Evolutionary conservation across 1,139 yeast genomes (phyloP).

Genomic region (Pichiaceae sp.): DNA sequence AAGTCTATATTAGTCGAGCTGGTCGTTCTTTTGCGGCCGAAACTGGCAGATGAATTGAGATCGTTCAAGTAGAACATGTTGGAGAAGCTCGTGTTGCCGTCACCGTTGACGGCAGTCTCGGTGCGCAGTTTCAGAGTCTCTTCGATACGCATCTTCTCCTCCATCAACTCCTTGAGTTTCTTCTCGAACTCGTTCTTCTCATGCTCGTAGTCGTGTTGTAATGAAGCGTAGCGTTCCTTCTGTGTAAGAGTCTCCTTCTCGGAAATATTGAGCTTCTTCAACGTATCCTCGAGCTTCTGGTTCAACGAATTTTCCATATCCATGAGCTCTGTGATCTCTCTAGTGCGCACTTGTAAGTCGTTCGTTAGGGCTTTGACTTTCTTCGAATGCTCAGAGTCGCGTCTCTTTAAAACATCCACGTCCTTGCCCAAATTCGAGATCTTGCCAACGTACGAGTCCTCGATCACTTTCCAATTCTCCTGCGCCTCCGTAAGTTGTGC

Average conservation of each 20-base stretch:
- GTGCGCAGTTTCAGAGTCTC: slow-evolving; percentile 9
- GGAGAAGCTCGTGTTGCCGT: slow-evolving; percentile 1
- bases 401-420: slow-evolving; percentile 20
- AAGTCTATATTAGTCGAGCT: slow-evolving; percentile 12
- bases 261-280: slow-evolving; percentile 4
- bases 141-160: slow-evolving; percentile 18
- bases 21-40: not conserved
- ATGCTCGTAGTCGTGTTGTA: slow-evolving; percentile 13
- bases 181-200: slow-evolving; percentile 17
- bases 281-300: slow-evolving; percentile 9
- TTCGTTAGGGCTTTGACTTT: slow-evolving; percentile 21
- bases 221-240: slow-evolving; percentile 2
- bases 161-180: slow-evolving; percentile 20
- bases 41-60: slow-evolving; percentile 13
- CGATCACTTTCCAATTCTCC: slow-evolving; percentile 25
- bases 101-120: slow-evolving; percentile 3
- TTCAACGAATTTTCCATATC: slow-evolving; percentile 15
- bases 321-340: slow-evolving; percentile 15
- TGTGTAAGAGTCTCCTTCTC: slow-evolving; percentile 6
- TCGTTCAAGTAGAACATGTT: slow-evolving; percentile 23
- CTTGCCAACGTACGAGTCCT: slow-evolving; percentile 22
- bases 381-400: slow-evolving; percentile 20
- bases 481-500: slow-evolving; percentile 56
- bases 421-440: slow-evolving; percentile 24
- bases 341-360: slow-evolving; percentile 19